These are phyloP conservation scores for Lithospermum erythrorhizon DNA, from an alignment of 257 asterid species.

Conservation along the genomic window DNA sequence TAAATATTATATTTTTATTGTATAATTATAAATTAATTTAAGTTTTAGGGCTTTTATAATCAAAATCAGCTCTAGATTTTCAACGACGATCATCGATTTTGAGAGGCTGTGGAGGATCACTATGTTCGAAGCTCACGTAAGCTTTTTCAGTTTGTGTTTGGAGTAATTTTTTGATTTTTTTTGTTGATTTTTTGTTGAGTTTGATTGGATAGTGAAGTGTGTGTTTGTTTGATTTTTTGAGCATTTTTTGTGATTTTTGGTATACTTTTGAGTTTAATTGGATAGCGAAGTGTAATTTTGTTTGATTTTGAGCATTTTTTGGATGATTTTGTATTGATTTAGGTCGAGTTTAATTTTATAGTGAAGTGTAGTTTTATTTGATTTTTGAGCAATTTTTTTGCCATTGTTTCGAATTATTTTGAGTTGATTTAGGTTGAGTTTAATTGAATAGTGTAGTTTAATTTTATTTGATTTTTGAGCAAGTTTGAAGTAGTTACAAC, in stretches of 20 bases:
- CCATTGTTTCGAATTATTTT: background rate
- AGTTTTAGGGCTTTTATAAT: slow-evolving; percentile 6
- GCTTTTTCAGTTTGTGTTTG: background rate
- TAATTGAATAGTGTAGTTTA: no score
- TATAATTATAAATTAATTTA: background rate
- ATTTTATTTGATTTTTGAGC: no score
- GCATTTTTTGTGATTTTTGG: no score
- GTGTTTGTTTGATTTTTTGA: no score
- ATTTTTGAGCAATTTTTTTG: background rate
- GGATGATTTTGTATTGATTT: background rate
- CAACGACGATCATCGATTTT: background rate
- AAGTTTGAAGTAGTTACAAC: no score
- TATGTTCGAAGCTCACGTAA: slow-evolving; percentile 56
- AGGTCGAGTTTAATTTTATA: background rate
- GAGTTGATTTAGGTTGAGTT: background rate
- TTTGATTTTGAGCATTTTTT: background rate
- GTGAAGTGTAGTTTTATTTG: background rate
- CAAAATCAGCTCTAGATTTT: slow-evolving; percentile 7
- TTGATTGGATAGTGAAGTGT: no score
- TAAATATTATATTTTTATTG: background rate
- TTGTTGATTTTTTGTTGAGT: no score
- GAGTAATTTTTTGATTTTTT: background rate
- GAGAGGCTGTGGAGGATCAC: slow-evolving; percentile 11
- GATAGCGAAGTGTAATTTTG: no score
- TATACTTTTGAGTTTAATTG: no score